A percentile compares a stretch with the other conserved stretches of the same genome.
These are phyloP conservation scores for Cephaloascus fragrans DNA, from an alignment of 805 yeast species.

Conservation along the genomic window DNA sequence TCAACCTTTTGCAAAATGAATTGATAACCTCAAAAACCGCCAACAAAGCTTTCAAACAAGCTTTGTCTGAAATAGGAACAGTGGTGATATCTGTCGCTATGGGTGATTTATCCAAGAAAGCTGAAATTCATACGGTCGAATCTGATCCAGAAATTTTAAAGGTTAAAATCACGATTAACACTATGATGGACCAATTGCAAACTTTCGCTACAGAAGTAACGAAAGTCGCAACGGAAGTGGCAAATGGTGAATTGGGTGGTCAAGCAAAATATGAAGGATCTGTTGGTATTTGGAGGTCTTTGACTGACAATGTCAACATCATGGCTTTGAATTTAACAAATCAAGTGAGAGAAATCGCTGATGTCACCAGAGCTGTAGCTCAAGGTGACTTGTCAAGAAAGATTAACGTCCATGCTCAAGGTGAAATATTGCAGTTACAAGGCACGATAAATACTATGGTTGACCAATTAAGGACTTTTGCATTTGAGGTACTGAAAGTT, in stretches of 20 bases:
- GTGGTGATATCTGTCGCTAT: conserved; percentile 83
- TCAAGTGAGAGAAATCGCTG: conserved; percentile 71
- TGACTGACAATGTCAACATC: conserved; percentile 76
- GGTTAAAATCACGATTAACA: conserved; percentile 73
- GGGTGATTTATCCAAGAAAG: conserved; percentile 81
- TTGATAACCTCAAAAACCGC: conserved; percentile 34
- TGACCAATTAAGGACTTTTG: conserved; percentile 73
- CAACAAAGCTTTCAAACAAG: conserved; percentile 62
- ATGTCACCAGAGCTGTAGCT: conserved; percentile 84
- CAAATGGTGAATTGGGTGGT: conserved; percentile 85
- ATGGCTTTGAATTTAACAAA: conserved; percentile 83
- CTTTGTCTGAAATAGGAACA: conserved; percentile 71
- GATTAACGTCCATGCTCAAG: conserved; percentile 86
- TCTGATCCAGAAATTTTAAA: conserved; percentile 71
- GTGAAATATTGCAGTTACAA: conserved; percentile 77
- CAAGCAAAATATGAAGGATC: conserved; percentile 81
- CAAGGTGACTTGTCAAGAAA: conserved; percentile 76
- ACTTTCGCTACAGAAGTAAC: conserved; percentile 76
- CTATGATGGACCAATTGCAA: conserved; percentile 84
- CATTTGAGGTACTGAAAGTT: conserved; percentile 78
- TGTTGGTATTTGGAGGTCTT: conserved; percentile 79
- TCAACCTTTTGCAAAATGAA: conserved; percentile 13
- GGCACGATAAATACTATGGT: conserved; percentile 86
- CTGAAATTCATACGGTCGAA: conserved; percentile 60
- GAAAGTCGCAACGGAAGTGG: conserved; percentile 81